Evolutionary conservation across 306 rosid genomes (phyloP).

Genomic region (Mimosa pudica): DNA sequence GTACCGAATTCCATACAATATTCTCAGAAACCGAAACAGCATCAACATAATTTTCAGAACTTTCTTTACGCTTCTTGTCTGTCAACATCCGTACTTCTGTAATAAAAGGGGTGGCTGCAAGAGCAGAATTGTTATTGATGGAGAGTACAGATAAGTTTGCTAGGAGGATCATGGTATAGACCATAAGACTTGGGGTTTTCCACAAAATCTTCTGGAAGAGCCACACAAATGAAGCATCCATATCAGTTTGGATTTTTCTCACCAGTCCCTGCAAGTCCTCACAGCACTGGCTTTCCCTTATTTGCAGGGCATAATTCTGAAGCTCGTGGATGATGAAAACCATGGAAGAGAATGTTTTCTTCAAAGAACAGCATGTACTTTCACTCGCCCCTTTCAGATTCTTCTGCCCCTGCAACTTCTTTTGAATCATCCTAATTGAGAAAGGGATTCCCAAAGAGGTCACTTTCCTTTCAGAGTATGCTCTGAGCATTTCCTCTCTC

Average conservation of each 20-base stretch:
- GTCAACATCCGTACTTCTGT: constrained; percentile 13
- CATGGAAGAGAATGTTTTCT: constrained; percentile 62
- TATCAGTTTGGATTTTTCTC: constrained; percentile 52
- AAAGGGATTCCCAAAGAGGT: constrained; percentile 56
- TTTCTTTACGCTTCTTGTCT: constrained; percentile 4
- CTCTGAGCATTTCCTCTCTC: constrained; percentile 48
- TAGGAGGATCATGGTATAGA: constrained; percentile 62
- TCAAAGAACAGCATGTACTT: constrained; percentile 47
- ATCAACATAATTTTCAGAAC: constrained; percentile 21
- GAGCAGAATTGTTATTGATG: constrained; percentile 41
- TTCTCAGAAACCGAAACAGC: constrained; percentile 30
- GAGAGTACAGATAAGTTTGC: constrained; percentile 67
- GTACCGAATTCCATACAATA: constrained; percentile 55
- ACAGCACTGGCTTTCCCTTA: constrained; percentile 50
- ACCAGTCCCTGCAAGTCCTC: constrained; percentile 61
- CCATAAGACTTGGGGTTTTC: constrained; percentile 68
- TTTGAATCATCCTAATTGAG: constrained; percentile 64
- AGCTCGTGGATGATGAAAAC: constrained; percentile 62
- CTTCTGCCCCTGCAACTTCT: constrained; percentile 52
- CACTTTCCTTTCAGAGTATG: constrained; percentile 48
- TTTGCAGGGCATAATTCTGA: constrained; percentile 59
- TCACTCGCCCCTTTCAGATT: constrained; percentile 41
- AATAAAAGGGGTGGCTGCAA: constrained; percentile 31
- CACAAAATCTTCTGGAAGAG: constrained; percentile 73
- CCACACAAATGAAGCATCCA: constrained; percentile 76